Conservation (phyloP, 2,329 filamentous ascomycete genomes). For the Uncinocarpus reesii region DNA sequence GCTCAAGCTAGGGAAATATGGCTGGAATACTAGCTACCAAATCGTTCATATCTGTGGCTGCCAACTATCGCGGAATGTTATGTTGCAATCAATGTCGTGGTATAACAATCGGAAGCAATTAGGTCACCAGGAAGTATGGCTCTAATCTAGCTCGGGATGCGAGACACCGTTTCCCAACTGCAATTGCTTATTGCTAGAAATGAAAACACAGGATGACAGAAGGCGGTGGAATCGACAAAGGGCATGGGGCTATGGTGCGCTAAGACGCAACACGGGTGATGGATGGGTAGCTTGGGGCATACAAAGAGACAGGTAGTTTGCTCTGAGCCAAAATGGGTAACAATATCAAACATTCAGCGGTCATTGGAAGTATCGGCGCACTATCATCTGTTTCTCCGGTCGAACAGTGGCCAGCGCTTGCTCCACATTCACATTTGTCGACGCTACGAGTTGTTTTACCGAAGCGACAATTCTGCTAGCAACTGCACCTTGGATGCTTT, state of each 20-base stretch:
- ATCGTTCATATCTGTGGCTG: not conserved
- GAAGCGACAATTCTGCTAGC: slow-evolving; percentile 65
- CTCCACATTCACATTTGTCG: slow-evolving; percentile 63
- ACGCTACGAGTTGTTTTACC: slow-evolving; percentile 65
- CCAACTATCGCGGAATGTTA: not conserved
- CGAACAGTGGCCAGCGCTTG: slow-evolving; percentile 60
- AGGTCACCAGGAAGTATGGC: not conserved
- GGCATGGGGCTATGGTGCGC: not conserved
- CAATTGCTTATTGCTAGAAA: not conserved
- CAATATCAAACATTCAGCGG: not conserved
- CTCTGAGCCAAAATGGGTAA: no score
- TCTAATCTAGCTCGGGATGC: slow-evolving; percentile 4
- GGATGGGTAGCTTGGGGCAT: not conserved
- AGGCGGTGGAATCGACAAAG: not conserved
- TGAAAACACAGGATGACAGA: not conserved
- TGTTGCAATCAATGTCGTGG: not conserved
- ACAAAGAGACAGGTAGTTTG: not conserved
- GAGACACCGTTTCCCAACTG: not conserved
- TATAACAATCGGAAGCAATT: not conserved
- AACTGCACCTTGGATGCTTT: slow-evolving; percentile 77
- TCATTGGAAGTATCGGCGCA: slow-evolving; percentile 67
- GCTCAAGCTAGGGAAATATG: no score
- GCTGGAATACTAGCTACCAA: no score
- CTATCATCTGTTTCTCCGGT: slow-evolving; percentile 68
- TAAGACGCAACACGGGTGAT: no score